Percentiles rank a stretch among this genome's conserved stretches.
These are phyloP conservation scores for Jaapia argillacea DNA, from an alignment of 768 basidiomycete genomes.

Conservation along the genomic window DNA sequence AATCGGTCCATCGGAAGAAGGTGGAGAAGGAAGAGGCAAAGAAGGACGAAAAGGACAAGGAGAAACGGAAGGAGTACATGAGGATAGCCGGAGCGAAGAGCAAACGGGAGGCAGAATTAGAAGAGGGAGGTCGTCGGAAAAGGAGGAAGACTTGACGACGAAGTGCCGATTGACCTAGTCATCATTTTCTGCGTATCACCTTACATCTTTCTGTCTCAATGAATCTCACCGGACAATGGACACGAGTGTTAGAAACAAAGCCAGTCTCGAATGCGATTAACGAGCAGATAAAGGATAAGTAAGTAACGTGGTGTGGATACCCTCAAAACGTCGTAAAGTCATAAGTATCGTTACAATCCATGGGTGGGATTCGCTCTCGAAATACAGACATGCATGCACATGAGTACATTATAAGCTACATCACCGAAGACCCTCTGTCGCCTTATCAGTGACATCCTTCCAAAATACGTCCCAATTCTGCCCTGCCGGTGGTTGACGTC, in stretches of 20 bases:
- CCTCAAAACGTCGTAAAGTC: background rate
- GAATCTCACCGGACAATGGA: no score
- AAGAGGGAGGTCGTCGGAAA: slow-evolving; percentile 49
- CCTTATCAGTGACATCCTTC: background rate
- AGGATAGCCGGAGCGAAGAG: slow-evolving; percentile 57
- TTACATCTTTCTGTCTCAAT: no score
- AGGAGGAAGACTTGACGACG: slow-evolving; percentile 30
- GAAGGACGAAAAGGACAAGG: slow-evolving; percentile 61
- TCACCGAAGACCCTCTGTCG: background rate
- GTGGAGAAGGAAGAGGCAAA: slow-evolving; percentile 55
- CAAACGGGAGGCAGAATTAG: slow-evolving; percentile 52
- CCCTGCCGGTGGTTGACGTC: background rate
- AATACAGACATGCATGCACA: no score
- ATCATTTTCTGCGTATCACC: no score
- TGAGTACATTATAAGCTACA: no score
- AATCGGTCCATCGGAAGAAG: slow-evolving; percentile 59
- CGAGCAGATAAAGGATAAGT: no score
- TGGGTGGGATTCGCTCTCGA: no score
- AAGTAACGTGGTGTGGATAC: no score
- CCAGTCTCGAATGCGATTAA: no score
- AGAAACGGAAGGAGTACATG: slow-evolving; percentile 73
- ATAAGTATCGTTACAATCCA: background rate
- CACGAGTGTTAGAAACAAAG: no score
- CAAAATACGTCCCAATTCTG: background rate
- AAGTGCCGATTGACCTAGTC: no score